Evolutionary conservation across 768 basidiomycete species (phyloP).

Genomic region (Suillus tomentosus): DNA sequence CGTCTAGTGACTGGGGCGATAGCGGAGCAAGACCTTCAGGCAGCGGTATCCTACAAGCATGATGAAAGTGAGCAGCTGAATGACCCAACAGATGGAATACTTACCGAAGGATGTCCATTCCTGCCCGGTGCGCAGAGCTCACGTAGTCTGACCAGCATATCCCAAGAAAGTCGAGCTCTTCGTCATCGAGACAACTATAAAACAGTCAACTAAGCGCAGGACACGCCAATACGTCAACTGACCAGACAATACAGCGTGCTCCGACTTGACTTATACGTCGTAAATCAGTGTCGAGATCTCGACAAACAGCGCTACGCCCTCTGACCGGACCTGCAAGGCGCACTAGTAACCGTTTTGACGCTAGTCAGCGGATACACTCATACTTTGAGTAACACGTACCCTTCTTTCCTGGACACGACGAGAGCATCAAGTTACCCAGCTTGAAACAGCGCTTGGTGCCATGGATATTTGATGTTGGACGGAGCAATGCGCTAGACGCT

Average conservation of each 20-base stretch:
- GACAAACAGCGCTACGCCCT: conserved; percentile 80
- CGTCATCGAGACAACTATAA: conserved; percentile 79
- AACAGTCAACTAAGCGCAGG: not conserved
- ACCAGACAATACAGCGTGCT: conserved; percentile 86
- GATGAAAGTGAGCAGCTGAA: not conserved
- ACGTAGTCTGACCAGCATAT: conserved; percentile 82
- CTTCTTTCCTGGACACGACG: conserved; percentile 96
- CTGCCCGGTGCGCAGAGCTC: conserved; percentile 55
- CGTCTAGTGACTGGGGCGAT: conserved; percentile 59
- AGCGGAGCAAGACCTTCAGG: conserved; percentile 88
- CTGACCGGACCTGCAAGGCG: conserved; percentile 73
- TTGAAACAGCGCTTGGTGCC: conserved; percentile 25
- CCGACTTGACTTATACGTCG: conserved; percentile 70
- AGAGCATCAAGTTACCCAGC: conserved; percentile 86
- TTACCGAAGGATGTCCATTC: conserved; percentile 27
- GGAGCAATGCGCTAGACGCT: conserved; percentile 12
- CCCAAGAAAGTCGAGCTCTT: conserved; percentile 84
- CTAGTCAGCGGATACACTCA: not conserved
- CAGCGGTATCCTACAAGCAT: conserved; percentile 68
- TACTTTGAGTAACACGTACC: conserved; percentile 41
- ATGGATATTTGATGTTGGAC: conserved; percentile 13
- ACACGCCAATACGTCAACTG: conserved; percentile 18
- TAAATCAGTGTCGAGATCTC: conserved; percentile 80
- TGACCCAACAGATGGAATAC: not conserved
- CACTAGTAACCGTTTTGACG: conserved; percentile 41